Conservation (phyloP, 352 stramenopile species). For the Elongisporangium prolatum region DNA sequence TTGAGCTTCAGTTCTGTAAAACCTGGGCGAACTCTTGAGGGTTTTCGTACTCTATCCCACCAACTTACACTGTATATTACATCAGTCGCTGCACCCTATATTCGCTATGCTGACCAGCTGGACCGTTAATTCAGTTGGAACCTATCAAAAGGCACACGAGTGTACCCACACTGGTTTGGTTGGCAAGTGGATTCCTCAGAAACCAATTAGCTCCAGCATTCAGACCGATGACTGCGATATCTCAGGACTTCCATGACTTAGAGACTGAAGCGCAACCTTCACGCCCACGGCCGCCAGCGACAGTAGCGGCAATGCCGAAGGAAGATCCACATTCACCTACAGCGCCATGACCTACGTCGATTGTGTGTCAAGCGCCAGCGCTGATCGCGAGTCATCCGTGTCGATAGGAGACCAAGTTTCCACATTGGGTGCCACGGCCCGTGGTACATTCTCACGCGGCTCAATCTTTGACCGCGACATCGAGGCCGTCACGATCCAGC, state of each 20-base stretch:
- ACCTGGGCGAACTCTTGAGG: no score
- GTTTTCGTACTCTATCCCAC: no score
- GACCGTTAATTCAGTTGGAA: no score
- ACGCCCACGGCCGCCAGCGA: no score
- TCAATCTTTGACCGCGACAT: conserved; percentile 27
- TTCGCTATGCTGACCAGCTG: no score
- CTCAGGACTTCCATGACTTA: not conserved
- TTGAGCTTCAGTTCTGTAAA: no score
- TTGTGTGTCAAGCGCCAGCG: not conserved
- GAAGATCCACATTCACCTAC: not conserved
- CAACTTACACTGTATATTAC: no score
- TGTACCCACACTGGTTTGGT: not conserved
- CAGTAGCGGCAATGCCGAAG: not conserved
- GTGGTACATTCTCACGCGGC: conserved; percentile 9
- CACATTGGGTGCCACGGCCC: no score
- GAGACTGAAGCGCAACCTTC: not conserved
- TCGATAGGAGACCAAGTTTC: no score
- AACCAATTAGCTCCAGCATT: not conserved
- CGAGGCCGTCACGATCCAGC: conserved; percentile 13
- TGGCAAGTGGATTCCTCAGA: not conserved
- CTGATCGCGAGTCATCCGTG: not conserved
- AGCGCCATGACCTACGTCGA: not conserved
- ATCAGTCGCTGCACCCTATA: no score
- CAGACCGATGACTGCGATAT: not conserved
- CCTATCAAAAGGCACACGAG: no score